These are phyloP conservation scores for Colletotrichum brevisporum DNA, from an alignment of 2,329 filamentous ascomycete species.

Conservation along the genomic window DNA sequence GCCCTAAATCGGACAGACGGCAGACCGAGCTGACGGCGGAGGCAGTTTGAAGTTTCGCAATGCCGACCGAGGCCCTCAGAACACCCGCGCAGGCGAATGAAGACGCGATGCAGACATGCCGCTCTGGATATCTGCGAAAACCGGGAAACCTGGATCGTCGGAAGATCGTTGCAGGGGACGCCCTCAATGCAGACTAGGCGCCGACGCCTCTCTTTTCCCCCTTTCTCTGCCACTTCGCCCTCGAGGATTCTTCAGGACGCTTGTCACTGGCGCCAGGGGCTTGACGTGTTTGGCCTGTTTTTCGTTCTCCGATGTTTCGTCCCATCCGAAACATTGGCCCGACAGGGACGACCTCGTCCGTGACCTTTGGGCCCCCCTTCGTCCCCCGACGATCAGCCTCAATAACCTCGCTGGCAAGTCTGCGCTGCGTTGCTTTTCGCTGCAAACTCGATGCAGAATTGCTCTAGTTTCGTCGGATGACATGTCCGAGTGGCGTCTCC, in stretches of 20 bases:
- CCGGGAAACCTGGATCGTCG: conserved; percentile 40
- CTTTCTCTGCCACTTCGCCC: background rate
- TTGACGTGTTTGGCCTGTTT: conserved; percentile 20
- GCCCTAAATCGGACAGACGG: conserved; percentile 11
- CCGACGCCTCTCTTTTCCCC: background rate
- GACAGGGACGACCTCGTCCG: conserved; percentile 39
- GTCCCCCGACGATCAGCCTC: conserved; percentile 13
- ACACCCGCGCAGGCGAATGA: conserved; percentile 28
- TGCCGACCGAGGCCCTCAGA: conserved; percentile 12
- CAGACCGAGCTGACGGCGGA: conserved; percentile 21
- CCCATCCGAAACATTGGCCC: conserved; percentile 44
- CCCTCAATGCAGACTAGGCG: background rate
- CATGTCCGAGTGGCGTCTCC: conserved; percentile 15
- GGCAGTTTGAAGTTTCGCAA: conserved; percentile 23
- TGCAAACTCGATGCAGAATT: conserved; percentile 21
- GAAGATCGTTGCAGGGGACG: conserved; percentile 27
- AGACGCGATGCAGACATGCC: background rate
- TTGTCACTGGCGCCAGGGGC: conserved; percentile 8
- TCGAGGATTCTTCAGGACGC: conserved; percentile 5
- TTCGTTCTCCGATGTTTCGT: conserved; percentile 33
- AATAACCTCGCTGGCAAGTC: conserved; percentile 42
- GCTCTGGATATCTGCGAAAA: conserved; percentile 32
- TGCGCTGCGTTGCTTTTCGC: background rate
- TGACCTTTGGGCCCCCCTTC: background rate
- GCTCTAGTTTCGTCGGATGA: conserved; percentile 2